phyloP scores from a whole-genome alignment of 306 rosid genomes.

The Cicer cuneatum region DNA sequence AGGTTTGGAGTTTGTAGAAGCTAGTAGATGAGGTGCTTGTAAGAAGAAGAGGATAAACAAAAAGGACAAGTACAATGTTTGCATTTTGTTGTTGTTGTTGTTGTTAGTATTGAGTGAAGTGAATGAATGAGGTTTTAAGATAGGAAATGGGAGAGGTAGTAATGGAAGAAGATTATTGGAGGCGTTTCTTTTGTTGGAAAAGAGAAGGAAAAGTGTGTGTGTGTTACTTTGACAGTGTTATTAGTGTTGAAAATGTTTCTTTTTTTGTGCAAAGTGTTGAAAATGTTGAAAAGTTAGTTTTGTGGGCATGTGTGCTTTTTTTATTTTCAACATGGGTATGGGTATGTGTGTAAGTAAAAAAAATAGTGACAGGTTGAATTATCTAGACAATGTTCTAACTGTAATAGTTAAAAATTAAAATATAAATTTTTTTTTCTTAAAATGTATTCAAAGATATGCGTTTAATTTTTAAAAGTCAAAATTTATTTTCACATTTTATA shows the following conservation, averaged over 20 bases:
- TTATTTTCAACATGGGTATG: too few relatives aligned
- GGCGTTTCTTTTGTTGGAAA: background rate
- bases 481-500: too few relatives aligned
- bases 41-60: constrained; percentile 26
- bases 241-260: background rate
- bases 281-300: background rate
- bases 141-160: background rate
- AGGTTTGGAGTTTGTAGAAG: constrained; percentile 11
- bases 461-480: too few relatives aligned
- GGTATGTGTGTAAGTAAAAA: too few relatives aligned
- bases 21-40: constrained; percentile 19
- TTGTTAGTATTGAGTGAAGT: constrained; percentile 8
- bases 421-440: too few relatives aligned
- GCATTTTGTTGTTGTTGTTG: constrained; percentile 52
- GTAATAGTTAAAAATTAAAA: too few relatives aligned
- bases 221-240: background rate
- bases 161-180: constrained; percentile 23
- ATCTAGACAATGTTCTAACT: too few relatives aligned
- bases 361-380: too few relatives aligned
- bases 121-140: background rate
- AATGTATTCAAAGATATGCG: too few relatives aligned
- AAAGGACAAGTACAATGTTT: constrained; percentile 32
- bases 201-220: background rate
- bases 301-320: too few relatives aligned
- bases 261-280: background rate